Evolutionary conservation across 2,329 filamentous ascomycete genomes (phyloP).

Genomic region (Xenoacremonium recifei): DNA sequence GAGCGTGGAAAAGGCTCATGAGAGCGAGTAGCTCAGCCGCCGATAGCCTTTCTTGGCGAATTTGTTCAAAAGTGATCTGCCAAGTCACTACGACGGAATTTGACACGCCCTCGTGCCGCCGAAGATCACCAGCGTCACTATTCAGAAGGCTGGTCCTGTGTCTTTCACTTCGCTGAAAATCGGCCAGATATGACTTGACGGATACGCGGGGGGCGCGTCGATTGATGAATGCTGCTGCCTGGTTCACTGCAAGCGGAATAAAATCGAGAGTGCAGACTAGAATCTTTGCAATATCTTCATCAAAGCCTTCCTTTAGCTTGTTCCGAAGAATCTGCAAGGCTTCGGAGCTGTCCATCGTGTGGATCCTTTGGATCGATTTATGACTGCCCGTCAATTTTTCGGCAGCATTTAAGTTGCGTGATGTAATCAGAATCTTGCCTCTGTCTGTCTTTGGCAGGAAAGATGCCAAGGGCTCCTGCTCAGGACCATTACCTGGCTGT

Average conservation of each 20-base stretch:
- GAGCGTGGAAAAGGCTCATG: slow-evolving; percentile 36
- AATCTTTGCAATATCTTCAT: background rate
- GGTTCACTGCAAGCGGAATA: slow-evolving; percentile 27
- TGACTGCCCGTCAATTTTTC: slow-evolving; percentile 12
- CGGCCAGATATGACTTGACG: slow-evolving; percentile 28
- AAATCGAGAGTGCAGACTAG: slow-evolving; percentile 16
- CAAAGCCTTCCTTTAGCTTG: slow-evolving; percentile 4
- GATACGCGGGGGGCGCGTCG: slow-evolving; percentile 18
- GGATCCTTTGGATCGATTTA: slow-evolving; percentile 4
- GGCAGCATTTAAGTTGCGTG: slow-evolving; percentile 13
- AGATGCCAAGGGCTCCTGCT: slow-evolving; percentile 7
- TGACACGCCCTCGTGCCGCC: slow-evolving; percentile 12
- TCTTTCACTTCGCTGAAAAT: slow-evolving; percentile 25
- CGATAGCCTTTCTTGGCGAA: slow-evolving; percentile 27
- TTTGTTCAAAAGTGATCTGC: slow-evolving; percentile 31
- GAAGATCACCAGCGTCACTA: slow-evolving; percentile 8
- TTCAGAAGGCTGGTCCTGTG: slow-evolving; percentile 21
- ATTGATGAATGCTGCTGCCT: slow-evolving; percentile 27
- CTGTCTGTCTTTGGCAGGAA: slow-evolving; percentile 13
- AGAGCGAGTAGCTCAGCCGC: slow-evolving; percentile 44
- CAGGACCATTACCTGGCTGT: background rate
- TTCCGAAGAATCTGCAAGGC: slow-evolving; percentile 3
- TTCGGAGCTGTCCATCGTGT: background rate
- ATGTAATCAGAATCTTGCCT: slow-evolving; percentile 15
- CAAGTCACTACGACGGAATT: slow-evolving; percentile 27